Base-by-base conservation (phyloP, 352 stramenopile species). In the Globisporangium rhizosaccharum region DNA sequence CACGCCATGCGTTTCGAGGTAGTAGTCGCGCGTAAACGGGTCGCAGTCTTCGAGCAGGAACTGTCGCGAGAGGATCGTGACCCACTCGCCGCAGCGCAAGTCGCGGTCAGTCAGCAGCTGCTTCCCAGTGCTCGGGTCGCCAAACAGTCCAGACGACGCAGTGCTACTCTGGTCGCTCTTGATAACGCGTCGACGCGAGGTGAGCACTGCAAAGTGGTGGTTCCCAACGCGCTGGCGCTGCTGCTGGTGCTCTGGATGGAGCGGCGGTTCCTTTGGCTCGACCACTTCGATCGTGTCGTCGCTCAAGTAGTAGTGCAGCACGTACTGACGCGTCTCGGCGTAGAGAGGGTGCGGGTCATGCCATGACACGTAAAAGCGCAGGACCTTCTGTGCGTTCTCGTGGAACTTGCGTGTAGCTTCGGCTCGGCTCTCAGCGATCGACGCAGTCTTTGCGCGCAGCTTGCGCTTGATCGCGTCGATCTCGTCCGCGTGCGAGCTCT, bases 211-310 rank as follows among this genome's bases (percentile, higher is more conserved):
- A 52, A 96, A 95, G 23, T 81, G 72, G 14, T 77, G 79, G 37
- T 74, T 72, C 56, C 71, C 72, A 17, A 72, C 74, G 14, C 87
- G 70, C 20, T 76, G 71, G 11, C 67, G 51, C 46, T 79, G 42
- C 26, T 85, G 67, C 18, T 76, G 69, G 4, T 65, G 47, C 39
- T 80, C 45, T 12, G 39, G 49, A 0, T 52, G 70, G 20, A 72
- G 69, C 8, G 68, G 51, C 33, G 75, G 36, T 18, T 67, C 55
- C 15, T 62, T 67, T 8, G 76, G 71, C 71, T 98, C 90, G 18
- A 94, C 71, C 2, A 98, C 70, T 68, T 97, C 90, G 8, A 98
- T 62, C 17, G 88, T 97, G 61, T 98, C 90, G 71, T 98, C 90
- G 26, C 73, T 69, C 52, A 98, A 59, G 66, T 96, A 98, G 68